Percentiles rank a stretch among this genome's conserved stretches.
Evolutionary conservation across 495 filamentous ascomycete genomes (phyloP).

Genomic region (Mycothermus thermophilus): DNA sequence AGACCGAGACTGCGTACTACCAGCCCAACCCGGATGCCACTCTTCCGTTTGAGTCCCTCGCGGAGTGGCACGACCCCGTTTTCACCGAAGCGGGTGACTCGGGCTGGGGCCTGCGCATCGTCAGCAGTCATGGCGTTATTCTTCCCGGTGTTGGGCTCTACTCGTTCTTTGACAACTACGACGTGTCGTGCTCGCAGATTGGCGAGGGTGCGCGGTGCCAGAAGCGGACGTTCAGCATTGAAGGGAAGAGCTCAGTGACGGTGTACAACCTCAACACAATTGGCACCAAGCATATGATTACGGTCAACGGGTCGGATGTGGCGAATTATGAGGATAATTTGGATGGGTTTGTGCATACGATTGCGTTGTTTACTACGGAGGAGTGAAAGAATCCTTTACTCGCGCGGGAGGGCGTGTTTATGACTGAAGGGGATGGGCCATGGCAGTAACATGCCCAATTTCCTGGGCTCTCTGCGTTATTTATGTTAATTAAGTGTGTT

Average conservation of each 20-base stretch:
- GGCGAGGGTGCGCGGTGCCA: constrained; percentile 43
- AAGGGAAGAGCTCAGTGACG: constrained; percentile 23
- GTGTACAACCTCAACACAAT: constrained; percentile 42
- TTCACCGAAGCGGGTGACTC: constrained; percentile 36
- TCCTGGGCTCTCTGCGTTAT: too few relatives aligned
- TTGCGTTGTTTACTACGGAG: constrained; percentile 8
- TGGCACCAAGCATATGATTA: constrained; percentile 30
- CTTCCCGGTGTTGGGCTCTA: constrained; percentile 57
- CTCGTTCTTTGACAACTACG: constrained; percentile 45
- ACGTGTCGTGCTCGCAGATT: constrained; percentile 21
- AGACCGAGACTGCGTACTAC: constrained; percentile 63
- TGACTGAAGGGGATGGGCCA: too few relatives aligned
- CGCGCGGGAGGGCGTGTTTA: too few relatives aligned
- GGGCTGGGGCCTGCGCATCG: constrained; percentile 41
- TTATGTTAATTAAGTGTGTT: too few relatives aligned
- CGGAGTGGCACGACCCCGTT: constrained; percentile 53
- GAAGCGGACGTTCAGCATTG: constrained; percentile 45
- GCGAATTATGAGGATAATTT: constrained; percentile 40
- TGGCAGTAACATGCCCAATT: too few relatives aligned
- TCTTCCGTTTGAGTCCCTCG: constrained; percentile 46
- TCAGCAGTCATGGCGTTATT: constrained; percentile 39
- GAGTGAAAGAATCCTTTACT: too few relatives aligned
- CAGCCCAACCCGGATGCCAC: constrained; percentile 58
- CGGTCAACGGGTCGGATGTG: constrained; percentile 33
- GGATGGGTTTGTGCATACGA: constrained; percentile 13